Evolutionary conservation across 2,329 filamentous ascomycete species (phyloP).

Genomic region (Colletotrichum endophyticum): DNA sequence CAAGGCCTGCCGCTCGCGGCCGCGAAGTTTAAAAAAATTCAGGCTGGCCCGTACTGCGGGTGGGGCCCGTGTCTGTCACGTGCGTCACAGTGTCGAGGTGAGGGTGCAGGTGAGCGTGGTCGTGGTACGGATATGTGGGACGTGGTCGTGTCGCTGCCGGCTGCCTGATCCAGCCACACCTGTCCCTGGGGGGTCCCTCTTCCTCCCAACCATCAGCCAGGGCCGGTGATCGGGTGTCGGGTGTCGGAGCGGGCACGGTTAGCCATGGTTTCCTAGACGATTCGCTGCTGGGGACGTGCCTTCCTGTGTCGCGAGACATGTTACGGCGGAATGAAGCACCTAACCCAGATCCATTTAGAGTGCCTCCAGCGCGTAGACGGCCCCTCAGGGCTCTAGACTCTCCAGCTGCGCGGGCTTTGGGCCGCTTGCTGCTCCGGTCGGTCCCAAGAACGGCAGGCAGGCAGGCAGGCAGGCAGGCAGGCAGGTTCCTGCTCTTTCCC

Average conservation of each 20-base stretch:
- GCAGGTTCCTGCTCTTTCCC: background rate
- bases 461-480: background rate
- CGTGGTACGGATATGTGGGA: background rate
- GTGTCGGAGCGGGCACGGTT: conserved; percentile 9
- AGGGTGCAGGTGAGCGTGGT: background rate
- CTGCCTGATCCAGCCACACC: conserved; percentile 10
- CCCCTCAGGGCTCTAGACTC: background rate
- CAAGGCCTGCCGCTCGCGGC: background rate
- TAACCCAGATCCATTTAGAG: background rate
- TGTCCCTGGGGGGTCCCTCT: background rate
- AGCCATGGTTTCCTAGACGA: conserved; percentile 16
- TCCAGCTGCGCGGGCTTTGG: background rate
- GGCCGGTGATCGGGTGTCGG: conserved; percentile 18
- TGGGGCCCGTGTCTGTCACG: background rate
- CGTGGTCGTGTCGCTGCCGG: background rate
- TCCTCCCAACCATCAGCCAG: conserved; percentile 3
- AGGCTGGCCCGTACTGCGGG: background rate
- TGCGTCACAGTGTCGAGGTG: background rate
- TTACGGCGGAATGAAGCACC: background rate
- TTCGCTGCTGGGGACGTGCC: background rate
- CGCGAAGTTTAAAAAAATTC: conserved; percentile 24
- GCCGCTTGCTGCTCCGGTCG: background rate
- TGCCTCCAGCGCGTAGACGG: background rate
- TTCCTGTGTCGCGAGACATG: background rate
- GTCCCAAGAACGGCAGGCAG: background rate